Conservation (phyloP, 2,329 filamentous ascomycete genomes). For the Knufia fluminis region DNA sequence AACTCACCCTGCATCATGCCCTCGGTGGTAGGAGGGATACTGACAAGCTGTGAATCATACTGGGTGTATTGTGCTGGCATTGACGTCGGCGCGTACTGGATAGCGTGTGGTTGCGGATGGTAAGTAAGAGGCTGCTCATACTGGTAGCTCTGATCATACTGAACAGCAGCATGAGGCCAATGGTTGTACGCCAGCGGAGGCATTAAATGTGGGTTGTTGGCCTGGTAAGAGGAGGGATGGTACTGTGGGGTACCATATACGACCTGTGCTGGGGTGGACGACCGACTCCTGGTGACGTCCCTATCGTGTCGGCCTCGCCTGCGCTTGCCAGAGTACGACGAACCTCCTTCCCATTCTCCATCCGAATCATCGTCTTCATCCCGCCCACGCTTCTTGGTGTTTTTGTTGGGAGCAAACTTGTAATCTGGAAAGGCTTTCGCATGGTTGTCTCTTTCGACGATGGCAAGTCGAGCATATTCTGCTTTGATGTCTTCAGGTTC, state of each 20-base stretch:
- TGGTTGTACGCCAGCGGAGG: constrained; percentile 1
- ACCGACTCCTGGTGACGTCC: constrained; percentile 18
- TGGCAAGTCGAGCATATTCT: constrained; percentile 69
- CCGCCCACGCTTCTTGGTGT: constrained; percentile 39
- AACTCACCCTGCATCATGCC: background rate
- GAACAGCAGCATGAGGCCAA: background rate
- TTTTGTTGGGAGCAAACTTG: constrained; percentile 84
- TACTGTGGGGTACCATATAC: constrained; percentile 11
- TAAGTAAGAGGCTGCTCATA: background rate
- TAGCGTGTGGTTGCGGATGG: background rate
- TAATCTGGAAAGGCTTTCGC: constrained; percentile 77
- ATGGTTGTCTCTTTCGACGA: constrained; percentile 75
- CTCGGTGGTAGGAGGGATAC: constrained; percentile 3
- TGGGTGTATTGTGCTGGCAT: background rate
- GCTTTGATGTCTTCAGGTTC: constrained; percentile 65
- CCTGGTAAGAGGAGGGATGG: constrained; percentile 18
- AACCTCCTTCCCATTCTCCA: constrained; percentile 20
- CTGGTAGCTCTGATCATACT: constrained; percentile 3
- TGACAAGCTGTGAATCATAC: constrained; percentile 1
- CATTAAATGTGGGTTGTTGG: constrained; percentile 13
- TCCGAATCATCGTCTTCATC: constrained; percentile 30
- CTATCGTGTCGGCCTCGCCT: constrained; percentile 17
- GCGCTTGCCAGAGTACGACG: constrained; percentile 17
- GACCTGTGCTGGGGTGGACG: constrained; percentile 20
- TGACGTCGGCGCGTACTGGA: constrained; percentile 5